phyloP scores from a whole-genome alignment of 352 stramenopile genomes.

The Globisporangium apiculatum region DNA sequence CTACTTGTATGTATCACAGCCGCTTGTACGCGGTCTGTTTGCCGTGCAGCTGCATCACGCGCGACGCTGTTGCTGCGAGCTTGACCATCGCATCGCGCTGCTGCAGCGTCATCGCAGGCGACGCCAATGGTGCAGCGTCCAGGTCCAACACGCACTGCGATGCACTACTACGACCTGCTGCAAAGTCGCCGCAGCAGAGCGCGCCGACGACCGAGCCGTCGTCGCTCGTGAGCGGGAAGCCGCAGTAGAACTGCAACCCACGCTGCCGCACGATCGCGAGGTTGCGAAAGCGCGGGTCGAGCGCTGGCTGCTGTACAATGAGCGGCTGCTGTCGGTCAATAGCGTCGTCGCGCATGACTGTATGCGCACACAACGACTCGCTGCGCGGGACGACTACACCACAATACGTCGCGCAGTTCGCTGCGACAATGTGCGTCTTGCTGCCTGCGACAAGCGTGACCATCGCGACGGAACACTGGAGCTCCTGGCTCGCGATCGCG shows the following conservation, averaged over 20 bases:
- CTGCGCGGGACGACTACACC: conserved; percentile 2
- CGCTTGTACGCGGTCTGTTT: conserved; percentile 9
- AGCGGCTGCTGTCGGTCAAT: background rate
- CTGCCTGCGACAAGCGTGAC: conserved; percentile 13
- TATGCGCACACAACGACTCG: conserved; percentile 15
- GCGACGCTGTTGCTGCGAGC: conserved; percentile 13
- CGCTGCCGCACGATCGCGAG: conserved; percentile 9
- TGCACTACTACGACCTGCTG: background rate
- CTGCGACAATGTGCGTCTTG: conserved; percentile 11
- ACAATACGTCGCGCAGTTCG: conserved; percentile 7
- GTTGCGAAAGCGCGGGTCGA: conserved; percentile 12
- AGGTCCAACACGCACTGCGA: background rate
- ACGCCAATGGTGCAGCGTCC: background rate
- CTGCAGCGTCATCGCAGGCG: background rate
- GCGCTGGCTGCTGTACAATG: conserved; percentile 5
- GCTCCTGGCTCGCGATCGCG: conserved; percentile 11
- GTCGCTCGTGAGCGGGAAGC: conserved; percentile 11
- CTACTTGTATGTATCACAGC: background rate
- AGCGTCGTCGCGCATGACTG: conserved; percentile 3
- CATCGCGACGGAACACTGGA: conserved; percentile 12
- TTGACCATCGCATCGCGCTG: conserved; percentile 11
- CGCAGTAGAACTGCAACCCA: conserved; percentile 14
- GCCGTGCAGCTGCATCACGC: conserved; percentile 13
- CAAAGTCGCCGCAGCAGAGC: conserved; percentile 16
- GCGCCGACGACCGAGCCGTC: conserved; percentile 11